Evolutionary conservation across 1,139 yeast genomes (phyloP).

Genomic region (Saccharomyces hybrid): DNA sequence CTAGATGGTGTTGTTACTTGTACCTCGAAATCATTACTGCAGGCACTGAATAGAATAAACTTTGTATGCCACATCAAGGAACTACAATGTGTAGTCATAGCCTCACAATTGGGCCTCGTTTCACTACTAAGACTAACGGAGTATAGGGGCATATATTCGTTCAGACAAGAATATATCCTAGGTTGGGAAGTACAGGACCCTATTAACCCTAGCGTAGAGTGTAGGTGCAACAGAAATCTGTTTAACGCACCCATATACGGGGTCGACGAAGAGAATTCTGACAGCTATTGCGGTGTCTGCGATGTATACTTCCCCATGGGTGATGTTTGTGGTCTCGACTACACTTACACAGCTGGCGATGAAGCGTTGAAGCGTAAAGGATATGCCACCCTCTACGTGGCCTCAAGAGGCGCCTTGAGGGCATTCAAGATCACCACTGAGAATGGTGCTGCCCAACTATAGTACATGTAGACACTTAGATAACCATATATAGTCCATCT

Average conservation of each 20-base stretch:
- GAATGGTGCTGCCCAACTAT: background rate
- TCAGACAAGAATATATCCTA: conserved; percentile 37
- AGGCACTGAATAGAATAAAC: conserved; percentile 39
- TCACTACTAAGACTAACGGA: conserved; percentile 46
- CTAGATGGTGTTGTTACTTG: conserved; percentile 29
- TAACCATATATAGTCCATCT: background rate
- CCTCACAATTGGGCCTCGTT: conserved; percentile 46
- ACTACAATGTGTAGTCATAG: conserved; percentile 43
- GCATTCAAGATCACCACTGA: background rate
- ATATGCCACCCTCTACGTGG: conserved; percentile 14
- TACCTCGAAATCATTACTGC: conserved; percentile 31
- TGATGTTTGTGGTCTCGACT: conserved; percentile 18
- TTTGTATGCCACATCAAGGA: conserved; percentile 43
- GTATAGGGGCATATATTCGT: conserved; percentile 46
- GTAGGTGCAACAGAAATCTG: background rate
- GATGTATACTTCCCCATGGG: conserved; percentile 3
- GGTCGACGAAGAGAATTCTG: background rate
- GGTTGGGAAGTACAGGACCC: conserved; percentile 22
- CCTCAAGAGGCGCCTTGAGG: background rate
- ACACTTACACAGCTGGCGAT: conserved; percentile 13
- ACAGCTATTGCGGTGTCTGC: conserved; percentile 1
- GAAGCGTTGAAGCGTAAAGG: conserved; percentile 4
- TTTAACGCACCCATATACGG: background rate
- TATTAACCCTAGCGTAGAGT: background rate
- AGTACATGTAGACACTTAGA: background rate